Evolutionary conservation across 2,329 filamentous ascomycete genomes (phyloP), one percentile per base, ranked within the genome.

Genomic region (Aureobasidium sp.): DNA sequence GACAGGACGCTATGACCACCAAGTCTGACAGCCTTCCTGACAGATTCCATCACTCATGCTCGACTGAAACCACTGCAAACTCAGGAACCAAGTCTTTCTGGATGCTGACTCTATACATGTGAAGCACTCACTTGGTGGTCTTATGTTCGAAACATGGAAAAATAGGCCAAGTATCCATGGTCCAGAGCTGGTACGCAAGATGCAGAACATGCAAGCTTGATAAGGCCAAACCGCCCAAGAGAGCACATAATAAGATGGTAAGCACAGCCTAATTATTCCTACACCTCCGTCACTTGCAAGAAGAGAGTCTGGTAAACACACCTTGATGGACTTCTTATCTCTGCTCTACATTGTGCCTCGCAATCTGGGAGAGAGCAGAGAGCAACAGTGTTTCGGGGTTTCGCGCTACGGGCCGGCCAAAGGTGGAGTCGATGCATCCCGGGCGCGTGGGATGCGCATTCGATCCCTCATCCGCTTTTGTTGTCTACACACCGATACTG

Each of bases 401-500:
- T 29, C 16, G 29, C 51, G 53, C 29, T 45, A 30, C 53, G 53
- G 53, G 29, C 53, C 53, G 53, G 36, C 41, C 29, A 45, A 44
- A 45, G 51, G 45, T 45, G 53, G 53, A 57, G 53, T 57, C 39
- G 27, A 57, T 57, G 53, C 29, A 54, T 57, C 37, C 41, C 39
- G 53, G 39, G 53, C 41, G 53, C 41, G 39, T 57, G 39, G 41
- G 53, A 57, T 44, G 41, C 41, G 53, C 51, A 45, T 45, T 34
- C 53, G 30, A 42, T 30, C 29, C 53, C 53, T 45, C 53, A 44
- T 57, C 53, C 27, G 25, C 53, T 32, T 44, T 57, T 45, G 41
- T 57, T 57, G 27, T 57, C 39, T 57, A 45, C 39, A 45, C 41
- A 44, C 53, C 30, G 36, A 27, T 39, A 21, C 21, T 48, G 30